Conservation (phyloP, 2,329 filamentous ascomycete genomes). For the Phaeosphaeria sp. region DNA sequence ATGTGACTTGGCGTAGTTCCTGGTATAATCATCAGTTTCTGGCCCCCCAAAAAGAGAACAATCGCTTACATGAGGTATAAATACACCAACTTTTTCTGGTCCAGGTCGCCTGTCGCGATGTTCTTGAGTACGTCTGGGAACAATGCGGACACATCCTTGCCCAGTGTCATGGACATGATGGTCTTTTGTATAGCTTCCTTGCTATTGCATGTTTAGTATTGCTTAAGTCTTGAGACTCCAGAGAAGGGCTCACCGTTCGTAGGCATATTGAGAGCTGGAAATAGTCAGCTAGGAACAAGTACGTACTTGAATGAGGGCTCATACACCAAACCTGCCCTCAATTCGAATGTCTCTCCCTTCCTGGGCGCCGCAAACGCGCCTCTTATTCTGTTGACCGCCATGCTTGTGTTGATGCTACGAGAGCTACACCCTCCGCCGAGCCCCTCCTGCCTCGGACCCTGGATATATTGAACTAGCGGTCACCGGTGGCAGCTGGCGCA, state of each 20-base stretch:
- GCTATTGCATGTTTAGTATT: slow-evolving; percentile 55
- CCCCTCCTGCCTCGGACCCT: slow-evolving; percentile 42
- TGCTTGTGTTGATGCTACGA: slow-evolving; percentile 53
- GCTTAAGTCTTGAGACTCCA: background rate
- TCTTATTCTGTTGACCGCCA: slow-evolving; percentile 96
- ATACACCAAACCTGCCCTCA: slow-evolving; percentile 86
- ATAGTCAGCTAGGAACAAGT: slow-evolving; percentile 43
- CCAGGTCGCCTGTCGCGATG: slow-evolving; percentile 90
- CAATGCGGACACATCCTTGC: slow-evolving; percentile 96
- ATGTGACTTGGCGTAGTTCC: slow-evolving; percentile 99
- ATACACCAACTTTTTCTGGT: slow-evolving; percentile 99
- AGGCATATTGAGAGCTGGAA: slow-evolving; percentile 91
- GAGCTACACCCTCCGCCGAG: slow-evolving; percentile 38
- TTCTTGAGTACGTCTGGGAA: slow-evolving; percentile 99
- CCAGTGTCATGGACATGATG: slow-evolving; percentile 99
- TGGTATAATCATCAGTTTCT: slow-evolving; percentile 48
- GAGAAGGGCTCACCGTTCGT: slow-evolving; percentile 70
- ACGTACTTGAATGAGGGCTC: slow-evolving; percentile 12
- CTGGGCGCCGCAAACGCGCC: slow-evolving; percentile 90
- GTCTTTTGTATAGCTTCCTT: slow-evolving; percentile 99
- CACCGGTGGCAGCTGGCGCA: slow-evolving; percentile 3
- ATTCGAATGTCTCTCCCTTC: slow-evolving; percentile 98
- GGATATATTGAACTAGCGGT: slow-evolving; percentile 9
- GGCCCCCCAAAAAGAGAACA: background rate
- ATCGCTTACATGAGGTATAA: slow-evolving; percentile 84